Percentiles rank a stretch among this genome's conserved stretches.
phyloP scores from a whole-genome alignment of 495 filamentous ascomycete genomes.

The Aspergillus sparsus region DNA sequence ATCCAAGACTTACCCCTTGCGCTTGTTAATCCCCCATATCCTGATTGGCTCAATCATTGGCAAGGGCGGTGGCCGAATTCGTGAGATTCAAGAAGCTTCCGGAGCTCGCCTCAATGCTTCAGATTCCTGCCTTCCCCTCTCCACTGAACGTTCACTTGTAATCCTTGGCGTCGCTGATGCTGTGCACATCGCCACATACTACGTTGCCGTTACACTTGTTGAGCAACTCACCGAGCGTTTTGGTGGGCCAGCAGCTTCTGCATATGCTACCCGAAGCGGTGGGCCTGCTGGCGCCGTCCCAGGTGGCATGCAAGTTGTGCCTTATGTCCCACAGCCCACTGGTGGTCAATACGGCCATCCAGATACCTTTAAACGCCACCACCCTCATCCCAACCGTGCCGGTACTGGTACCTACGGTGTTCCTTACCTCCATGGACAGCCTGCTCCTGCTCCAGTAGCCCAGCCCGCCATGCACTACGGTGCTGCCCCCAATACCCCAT shows the following conservation, averaged over 20 bases:
- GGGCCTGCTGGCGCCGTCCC: slow-evolving; percentile 89
- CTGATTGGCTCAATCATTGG: slow-evolving; percentile 98
- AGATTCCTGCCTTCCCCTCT: slow-evolving; percentile 87
- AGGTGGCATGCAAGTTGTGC: slow-evolving; percentile 96
- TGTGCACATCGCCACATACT: slow-evolving; percentile 98
- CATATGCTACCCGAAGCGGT: slow-evolving; percentile 93
- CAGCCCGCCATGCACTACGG: slow-evolving; percentile 73
- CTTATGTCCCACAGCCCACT: slow-evolving; percentile 89
- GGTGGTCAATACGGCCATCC: slow-evolving; percentile 90
- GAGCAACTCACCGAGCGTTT: slow-evolving; percentile 96
- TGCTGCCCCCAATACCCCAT: slow-evolving; percentile 64
- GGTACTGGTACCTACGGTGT: slow-evolving; percentile 65
- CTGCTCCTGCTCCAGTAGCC: slow-evolving; percentile 60
- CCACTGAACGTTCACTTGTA: slow-evolving; percentile 94
- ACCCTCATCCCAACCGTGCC: slow-evolving; percentile 65
- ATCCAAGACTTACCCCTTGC: slow-evolving; percentile 96
- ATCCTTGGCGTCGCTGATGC: slow-evolving; percentile 89
- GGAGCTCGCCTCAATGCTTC: slow-evolving; percentile 96
- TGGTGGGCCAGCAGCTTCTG: slow-evolving; percentile 91
- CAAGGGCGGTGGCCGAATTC: slow-evolving; percentile 90
- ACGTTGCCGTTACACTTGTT: slow-evolving; percentile 91
- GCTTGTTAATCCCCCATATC: slow-evolving; percentile 93
- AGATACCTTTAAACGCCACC: slow-evolving; percentile 76
- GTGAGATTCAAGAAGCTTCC: slow-evolving; percentile 97
- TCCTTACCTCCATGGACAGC: slow-evolving; percentile 68